Evolutionary conservation across 192 early-diverging fungal species (phyloP).

Genomic region (Cetraspora pellucida): DNA sequence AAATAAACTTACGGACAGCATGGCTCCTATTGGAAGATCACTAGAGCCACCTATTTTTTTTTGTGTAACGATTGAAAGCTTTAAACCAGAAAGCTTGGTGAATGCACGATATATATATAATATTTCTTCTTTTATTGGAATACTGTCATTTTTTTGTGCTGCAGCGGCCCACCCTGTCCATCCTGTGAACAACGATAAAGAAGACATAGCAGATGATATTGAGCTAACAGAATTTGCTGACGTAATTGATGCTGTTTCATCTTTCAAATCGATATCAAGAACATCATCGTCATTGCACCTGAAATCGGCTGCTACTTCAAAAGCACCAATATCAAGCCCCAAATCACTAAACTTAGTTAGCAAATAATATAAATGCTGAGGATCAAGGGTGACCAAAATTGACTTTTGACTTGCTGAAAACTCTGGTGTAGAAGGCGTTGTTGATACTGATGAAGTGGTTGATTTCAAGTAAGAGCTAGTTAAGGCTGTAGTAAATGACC

Average conservation of each 20-base stretch:
- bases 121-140: conserved; percentile 52
- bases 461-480: conserved; percentile 32
- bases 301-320: conserved; percentile 15
- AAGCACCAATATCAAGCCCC: conserved; percentile 44
- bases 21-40: conserved; percentile 18
- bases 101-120: conserved; percentile 52
- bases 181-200: conserved; percentile 45
- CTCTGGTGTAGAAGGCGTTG: conserved; percentile 36
- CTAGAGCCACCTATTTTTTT: conserved; percentile 34
- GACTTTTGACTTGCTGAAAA: conserved; percentile 21
- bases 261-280: background rate
- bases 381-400: conserved; percentile 41
- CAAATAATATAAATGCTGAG: conserved; percentile 49
- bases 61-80: conserved; percentile 43
- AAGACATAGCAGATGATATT: conserved; percentile 48
- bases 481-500: conserved; percentile 36
- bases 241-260: conserved; percentile 25
- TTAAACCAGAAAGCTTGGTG: conserved; percentile 46
- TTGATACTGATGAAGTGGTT: conserved; percentile 36
- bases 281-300: background rate
- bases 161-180: conserved; percentile 51
- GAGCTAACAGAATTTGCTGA: conserved; percentile 42
- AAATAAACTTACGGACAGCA: conserved; percentile 46
- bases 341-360: conserved; percentile 46
- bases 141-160: conserved; percentile 8